Evolutionary conservation across 129 eudicot genomes (phyloP).

Genomic region (Saussurea involucrata): DNA sequence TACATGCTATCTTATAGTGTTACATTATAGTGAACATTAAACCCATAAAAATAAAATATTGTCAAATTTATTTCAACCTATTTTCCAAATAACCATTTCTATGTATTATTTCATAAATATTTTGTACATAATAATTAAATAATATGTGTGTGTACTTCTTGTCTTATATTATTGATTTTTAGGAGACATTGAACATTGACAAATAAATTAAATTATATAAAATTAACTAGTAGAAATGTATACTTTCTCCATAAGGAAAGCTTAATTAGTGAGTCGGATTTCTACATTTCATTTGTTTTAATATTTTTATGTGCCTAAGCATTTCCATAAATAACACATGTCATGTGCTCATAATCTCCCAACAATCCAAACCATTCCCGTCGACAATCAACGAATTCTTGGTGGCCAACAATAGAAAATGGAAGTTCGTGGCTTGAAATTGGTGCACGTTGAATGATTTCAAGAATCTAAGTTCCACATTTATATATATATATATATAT

Average conservation of each 20-base stretch:
- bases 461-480: not conserved
- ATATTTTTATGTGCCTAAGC: slow-evolving; percentile 7
- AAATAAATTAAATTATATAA: not conserved
- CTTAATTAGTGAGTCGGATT: slow-evolving; percentile 23
- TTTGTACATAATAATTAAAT: not conserved
- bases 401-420: slow-evolving; percentile 22
- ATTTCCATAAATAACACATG: slow-evolving; percentile 36
- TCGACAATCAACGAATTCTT: slow-evolving; percentile 22
- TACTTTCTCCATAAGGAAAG: slow-evolving; percentile 41
- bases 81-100: not conserved
- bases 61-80: not conserved
- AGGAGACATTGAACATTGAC: not conserved
- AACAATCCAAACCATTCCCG: slow-evolving; percentile 12
- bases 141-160: not conserved
- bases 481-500: not conserved
- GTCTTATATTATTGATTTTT: not conserved
- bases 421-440: slow-evolving; percentile 13
- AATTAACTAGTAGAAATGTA: slow-evolving; percentile 2
- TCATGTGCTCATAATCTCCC: slow-evolving; percentile 28
- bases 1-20: not conserved
- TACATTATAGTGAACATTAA: not conserved
- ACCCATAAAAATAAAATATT: not conserved
- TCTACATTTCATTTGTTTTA: slow-evolving; percentile 12
- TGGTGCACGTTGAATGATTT: not conserved
- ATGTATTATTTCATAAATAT: not conserved